Evolutionary conservation across 2,329 filamentous ascomycete species (phyloP).

Genomic region (Hypoxylon sp.): DNA sequence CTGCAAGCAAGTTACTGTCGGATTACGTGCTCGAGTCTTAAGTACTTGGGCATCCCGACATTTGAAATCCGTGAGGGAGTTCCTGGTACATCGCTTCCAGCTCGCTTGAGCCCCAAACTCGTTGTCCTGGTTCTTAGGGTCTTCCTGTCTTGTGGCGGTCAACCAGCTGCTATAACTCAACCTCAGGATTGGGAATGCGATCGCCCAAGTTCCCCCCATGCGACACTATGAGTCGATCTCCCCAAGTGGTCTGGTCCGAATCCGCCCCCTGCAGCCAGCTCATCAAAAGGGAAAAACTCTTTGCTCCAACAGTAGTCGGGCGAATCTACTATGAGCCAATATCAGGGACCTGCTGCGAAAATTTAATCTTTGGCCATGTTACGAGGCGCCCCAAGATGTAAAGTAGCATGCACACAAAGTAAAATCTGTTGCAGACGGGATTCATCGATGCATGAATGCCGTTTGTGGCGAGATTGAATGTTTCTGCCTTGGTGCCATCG

Average conservation of each 20-base stretch:
- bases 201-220: conserved; percentile 30
- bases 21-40: conserved; percentile 39
- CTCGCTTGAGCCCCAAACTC: conserved; percentile 26
- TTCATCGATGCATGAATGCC: conserved; percentile 12
- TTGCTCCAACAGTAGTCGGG: conserved; percentile 35
- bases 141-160: conserved; percentile 36
- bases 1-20: conserved; percentile 29
- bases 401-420: conserved; percentile 21
- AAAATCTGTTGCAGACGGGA: conserved; percentile 18
- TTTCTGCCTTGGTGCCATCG: conserved; percentile 37
- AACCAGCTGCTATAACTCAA: conserved; percentile 29
- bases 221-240: conserved; percentile 23
- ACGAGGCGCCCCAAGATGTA: conserved; percentile 20
- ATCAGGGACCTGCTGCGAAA: conserved; percentile 25
- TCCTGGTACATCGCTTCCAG: conserved; percentile 33
- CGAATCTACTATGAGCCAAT: conserved; percentile 33
- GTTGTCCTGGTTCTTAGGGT: conserved; percentile 38
- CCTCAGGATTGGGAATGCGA: conserved; percentile 30
- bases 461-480: conserved; percentile 11
- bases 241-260: conserved; percentile 31
- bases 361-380: conserved; percentile 17
- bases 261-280: conserved; percentile 37
- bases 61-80: conserved; percentile 28
- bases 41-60: conserved; percentile 25
- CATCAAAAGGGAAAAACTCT: conserved; percentile 23